phyloP scores from a whole-genome alignment of 2,329 filamentous ascomycete genomes.

The Talaromyces sp. region DNA sequence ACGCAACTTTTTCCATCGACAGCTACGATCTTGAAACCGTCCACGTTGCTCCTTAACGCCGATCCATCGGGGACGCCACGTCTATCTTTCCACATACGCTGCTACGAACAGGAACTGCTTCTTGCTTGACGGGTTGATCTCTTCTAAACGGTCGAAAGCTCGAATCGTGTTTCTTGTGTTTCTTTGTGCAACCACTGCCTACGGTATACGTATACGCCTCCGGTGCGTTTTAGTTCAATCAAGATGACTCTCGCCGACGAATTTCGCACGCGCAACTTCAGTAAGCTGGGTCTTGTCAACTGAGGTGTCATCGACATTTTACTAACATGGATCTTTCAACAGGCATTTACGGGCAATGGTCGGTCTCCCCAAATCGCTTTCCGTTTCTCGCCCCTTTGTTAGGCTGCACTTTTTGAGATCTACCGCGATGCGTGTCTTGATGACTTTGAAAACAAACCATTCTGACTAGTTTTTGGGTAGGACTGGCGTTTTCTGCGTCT shows the following conservation, averaged over 20 bases:
- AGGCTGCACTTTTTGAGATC: not conserved
- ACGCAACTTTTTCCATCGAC: not conserved
- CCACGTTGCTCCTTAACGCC: conserved; percentile 9
- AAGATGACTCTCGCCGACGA: conserved; percentile 58
- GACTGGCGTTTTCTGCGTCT: conserved; percentile 54
- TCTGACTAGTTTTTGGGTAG: conserved; percentile 17
- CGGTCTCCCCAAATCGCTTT: conserved; percentile 25
- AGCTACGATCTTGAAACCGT: conserved; percentile 1
- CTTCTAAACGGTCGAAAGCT: not conserved
- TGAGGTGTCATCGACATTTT: not conserved
- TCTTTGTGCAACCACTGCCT: not conserved
- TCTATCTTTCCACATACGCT: not conserved
- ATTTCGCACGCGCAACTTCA: conserved; percentile 62
- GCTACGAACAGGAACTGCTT: not conserved
- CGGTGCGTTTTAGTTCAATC: not conserved
- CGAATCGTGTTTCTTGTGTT: not conserved
- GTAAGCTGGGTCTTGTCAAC: conserved; percentile 39
- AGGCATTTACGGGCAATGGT: conserved; percentile 69
- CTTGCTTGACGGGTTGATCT: not conserved
- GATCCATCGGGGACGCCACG: not conserved
- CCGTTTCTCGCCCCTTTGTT: not conserved
- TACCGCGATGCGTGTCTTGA: not conserved
- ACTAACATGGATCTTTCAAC: conserved; percentile 6
- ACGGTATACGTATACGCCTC: not conserved
- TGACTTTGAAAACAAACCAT: not conserved